Evolutionary conservation across 1,284 basidiomycete species (phyloP), one percentile per base, ranked within the genome.

Genomic region (Pterulicium gracile): DNA sequence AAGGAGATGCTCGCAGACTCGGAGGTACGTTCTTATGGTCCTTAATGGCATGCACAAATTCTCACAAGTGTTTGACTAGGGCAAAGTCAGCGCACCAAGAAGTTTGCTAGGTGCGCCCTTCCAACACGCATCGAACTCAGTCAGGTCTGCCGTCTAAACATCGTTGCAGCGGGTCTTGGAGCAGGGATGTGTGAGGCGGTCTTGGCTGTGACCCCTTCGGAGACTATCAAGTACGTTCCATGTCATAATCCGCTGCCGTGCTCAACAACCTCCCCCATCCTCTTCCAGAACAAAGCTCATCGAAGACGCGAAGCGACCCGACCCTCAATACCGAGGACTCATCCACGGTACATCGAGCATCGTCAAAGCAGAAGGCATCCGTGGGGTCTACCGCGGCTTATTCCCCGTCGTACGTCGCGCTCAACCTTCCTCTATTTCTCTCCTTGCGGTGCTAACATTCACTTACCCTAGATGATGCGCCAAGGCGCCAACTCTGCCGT

Each of bases 401-500:
- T 89, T 94, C 56, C 93, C 96, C 3, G 94, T 98, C 44, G 91
- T 91, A 62, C 52, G 82, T 76, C 24, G 43, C 18, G 23, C 47
- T 24, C 49, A 15, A 13, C 43, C 27, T 44, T 45, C 20, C 43
- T 42, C 12, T 36, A n/a, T 34, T 23, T 24, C 34, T 43, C 15
- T 20, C 47, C n/a, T 27, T 24, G 7, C 27, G 27, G n/a, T 32
- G 27, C 10, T 32, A 10, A 32, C 27, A n/a, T n/a, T n/a, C n/a
- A n/a, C n/a, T n/a, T n/a, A n/a, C n/a, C n/a, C 23, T 56, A 93
- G 90, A 91, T 96, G 81, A 87, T 97, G 76, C 82, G 94, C 34
- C 95, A 98, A 77, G 93, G 93, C 17, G 93, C 93, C 27, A 98
- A 98, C 63, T 96, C 92, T 5, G 92, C 94, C 12, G 82, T 98